Percentiles rank a stretch among this genome's conserved stretches.
Evolutionary conservation across 164 flowering plant genomes (phyloP).

Genomic region (Nelumbo lutea): DNA sequence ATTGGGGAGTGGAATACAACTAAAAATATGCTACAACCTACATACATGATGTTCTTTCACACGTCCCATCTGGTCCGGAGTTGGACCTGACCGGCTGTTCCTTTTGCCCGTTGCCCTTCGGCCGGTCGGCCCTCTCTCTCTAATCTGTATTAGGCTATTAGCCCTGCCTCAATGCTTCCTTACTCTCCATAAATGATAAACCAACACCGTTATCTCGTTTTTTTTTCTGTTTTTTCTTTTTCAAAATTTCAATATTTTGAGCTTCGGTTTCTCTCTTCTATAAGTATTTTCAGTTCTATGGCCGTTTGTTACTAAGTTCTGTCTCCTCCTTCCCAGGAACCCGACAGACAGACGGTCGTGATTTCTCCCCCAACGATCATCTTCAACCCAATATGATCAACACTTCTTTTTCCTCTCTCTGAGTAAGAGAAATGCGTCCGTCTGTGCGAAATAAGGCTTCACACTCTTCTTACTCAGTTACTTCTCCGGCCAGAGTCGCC

Average conservation of each 20-base stretch:
- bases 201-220: not conserved
- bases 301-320: not conserved
- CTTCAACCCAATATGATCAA: not conserved
- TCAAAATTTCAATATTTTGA: not conserved
- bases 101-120: not conserved
- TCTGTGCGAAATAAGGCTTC: no score
- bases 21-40: not conserved
- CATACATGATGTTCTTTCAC: not conserved
- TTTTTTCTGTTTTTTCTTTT: not conserved
- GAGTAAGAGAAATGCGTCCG: not conserved
- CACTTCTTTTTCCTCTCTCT: not conserved
- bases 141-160: not conserved
- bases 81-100: not conserved
- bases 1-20: not conserved
- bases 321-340: not conserved
- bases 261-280: not conserved
- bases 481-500: no score
- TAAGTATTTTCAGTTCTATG: not conserved
- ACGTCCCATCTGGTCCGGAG: not conserved
- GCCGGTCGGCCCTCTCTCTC: slow-evolving; percentile 1
- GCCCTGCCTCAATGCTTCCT: no score
- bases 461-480: no score
- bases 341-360: not conserved
- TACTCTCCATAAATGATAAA: no score
- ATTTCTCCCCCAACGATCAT: not conserved